Base-by-base conservation (phyloP, 306 rosid species). In the Psophocarpus tetragonolobus region DNA sequence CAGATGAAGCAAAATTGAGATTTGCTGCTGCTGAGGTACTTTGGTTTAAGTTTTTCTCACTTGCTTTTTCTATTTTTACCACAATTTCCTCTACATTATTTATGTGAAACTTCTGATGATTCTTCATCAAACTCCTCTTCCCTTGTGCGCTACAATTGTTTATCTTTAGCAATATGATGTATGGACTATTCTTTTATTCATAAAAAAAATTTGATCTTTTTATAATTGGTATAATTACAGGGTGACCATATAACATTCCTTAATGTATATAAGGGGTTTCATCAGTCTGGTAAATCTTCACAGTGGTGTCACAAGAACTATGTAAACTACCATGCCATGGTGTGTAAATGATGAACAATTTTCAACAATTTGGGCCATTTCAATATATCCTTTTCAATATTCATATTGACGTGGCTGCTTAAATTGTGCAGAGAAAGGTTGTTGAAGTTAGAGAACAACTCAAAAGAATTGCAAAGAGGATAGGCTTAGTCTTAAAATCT, bases 281-380 rank as follows among this genome's bases (percentile, higher is more conserved):
- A 88, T 75, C 97, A 90, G 86, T 92, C 97, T 83, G 86, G 97
- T 71, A 94, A 92, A 89, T 94, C 97, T 75, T 83, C 98, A 21
- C 97, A 89, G 80, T 94, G 98, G 98, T 92, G 98, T 79, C 92
- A 94, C 81, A 94, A 83, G 88, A 90, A 94, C 87, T 86, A 61
- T 61, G 77, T 94, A 75, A 94, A 94, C 88, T 94, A 92, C 84
- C 97, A 92, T 12, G 93, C 97, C 69, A 94, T 94, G 98, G 98
- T 94, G 73, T 9, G 97, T 84, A 71, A 77, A 50, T 79, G 36
- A 82, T 71, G 58, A 17, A 76, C 51, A 45, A 69, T 42, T 39
- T 67, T 32, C 45, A 21, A 57, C 68, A 68, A 38, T 60, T 38
- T 54, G 51, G 62, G 66, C 36, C 36, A 12, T 74, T 51, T 41